Evolutionary conservation across 495 filamentous ascomycete genomes (phyloP).

Genomic region (Penicillium longicatenatum): DNA sequence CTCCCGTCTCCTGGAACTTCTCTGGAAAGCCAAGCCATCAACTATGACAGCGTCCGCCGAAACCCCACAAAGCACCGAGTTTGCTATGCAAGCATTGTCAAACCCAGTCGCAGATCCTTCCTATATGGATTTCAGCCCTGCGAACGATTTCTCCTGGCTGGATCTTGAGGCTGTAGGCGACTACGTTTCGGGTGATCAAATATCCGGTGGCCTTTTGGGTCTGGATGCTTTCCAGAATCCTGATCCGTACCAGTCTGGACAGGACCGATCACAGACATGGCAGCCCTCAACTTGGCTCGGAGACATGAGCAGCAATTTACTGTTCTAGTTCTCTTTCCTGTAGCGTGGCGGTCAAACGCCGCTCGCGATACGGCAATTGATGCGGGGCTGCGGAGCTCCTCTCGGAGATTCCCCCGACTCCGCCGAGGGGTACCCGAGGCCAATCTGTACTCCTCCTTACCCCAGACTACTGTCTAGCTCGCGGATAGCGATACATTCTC

Average conservation of each 20-base stretch:
- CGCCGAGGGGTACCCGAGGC: constrained; percentile 28
- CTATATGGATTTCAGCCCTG: constrained; percentile 51
- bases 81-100: constrained; percentile 33
- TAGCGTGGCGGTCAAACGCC: constrained; percentile 7
- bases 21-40: constrained; percentile 48
- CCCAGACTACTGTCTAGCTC: constrained; percentile 3
- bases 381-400: constrained; percentile 25
- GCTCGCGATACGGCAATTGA: constrained; percentile 20
- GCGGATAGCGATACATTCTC: neutral
- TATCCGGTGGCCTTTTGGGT: constrained; percentile 39
- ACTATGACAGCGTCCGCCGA: constrained; percentile 30
- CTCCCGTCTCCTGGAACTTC: constrained; percentile 53
- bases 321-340: constrained; percentile 32
- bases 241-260: constrained; percentile 33
- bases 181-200: constrained; percentile 52
- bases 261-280: constrained; percentile 43
- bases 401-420: constrained; percentile 26
- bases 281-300: constrained; percentile 43
- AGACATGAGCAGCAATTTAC: constrained; percentile 45
- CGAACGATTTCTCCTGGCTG: constrained; percentile 60
- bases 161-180: constrained; percentile 59
- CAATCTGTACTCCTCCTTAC: constrained; percentile 4
- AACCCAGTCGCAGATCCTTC: constrained; percentile 33
- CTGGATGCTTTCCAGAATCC: constrained; percentile 43
- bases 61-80: constrained; percentile 36